A percentile compares a stretch with the other conserved stretches of the same genome.
phyloP scores from a whole-genome alignment of 2,329 filamentous ascomycete genomes.

The Pyrenochaeta sp. region DNA sequence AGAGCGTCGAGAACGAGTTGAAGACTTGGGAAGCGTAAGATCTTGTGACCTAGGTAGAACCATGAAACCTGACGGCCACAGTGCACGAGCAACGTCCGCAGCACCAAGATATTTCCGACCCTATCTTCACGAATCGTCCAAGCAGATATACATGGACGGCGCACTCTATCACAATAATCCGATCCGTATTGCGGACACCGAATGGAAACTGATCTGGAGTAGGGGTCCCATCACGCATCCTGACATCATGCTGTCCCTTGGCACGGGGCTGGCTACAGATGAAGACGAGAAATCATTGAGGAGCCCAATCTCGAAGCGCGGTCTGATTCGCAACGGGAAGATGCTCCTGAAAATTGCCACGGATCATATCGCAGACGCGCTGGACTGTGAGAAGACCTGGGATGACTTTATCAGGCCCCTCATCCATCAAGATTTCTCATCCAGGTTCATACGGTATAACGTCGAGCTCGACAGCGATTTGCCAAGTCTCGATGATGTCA shows the following conservation, averaged over 20 bases:
- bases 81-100: conserved; percentile 55
- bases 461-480: too few species aligned
- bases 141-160: conserved; percentile 55
- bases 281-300: too few species aligned
- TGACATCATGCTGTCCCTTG: conserved; percentile 18
- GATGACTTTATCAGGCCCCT: too few species aligned
- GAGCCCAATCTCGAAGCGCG: too few species aligned
- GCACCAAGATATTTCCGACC: conserved; percentile 56
- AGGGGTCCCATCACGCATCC: conserved; percentile 25
- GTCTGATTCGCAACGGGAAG: too few species aligned
- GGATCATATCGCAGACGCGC: too few species aligned
- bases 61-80: background rate
- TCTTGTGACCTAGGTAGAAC: background rate
- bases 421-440: too few species aligned
- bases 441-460: too few species aligned
- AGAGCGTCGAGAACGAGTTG: conserved; percentile 49
- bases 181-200: conserved; percentile 53
- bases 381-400: too few species aligned
- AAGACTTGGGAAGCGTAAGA: conserved; percentile 56
- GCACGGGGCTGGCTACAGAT: too few species aligned
- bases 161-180: conserved; percentile 57
- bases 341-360: too few species aligned
- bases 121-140: conserved; percentile 52
- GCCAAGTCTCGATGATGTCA: too few species aligned
- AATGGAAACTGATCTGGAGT: conserved; percentile 46